Evolutionary conservation across 192 early-diverging fungal genomes (phyloP).

Genomic region (Chytriomyces confervae): DNA sequence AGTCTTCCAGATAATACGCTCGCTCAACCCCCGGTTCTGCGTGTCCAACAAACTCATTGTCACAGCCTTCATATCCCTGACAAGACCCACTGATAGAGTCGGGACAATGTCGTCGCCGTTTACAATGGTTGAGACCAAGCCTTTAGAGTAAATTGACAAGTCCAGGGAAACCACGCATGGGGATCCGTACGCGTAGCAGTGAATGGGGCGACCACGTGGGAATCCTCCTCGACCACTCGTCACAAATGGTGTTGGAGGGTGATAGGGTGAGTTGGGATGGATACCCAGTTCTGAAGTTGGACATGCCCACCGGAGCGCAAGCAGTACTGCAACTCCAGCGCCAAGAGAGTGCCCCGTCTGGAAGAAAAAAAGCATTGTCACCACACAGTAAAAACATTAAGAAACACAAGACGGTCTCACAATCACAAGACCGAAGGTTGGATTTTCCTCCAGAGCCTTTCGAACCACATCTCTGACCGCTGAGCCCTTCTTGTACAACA

Average conservation of each 20-base stretch:
- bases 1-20: conserved; percentile 51
- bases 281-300: conserved; percentile 24
- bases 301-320: conserved; percentile 59
- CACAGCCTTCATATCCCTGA: conserved; percentile 81
- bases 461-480: conserved; percentile 74
- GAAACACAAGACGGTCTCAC: conserved; percentile 1
- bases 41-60: conserved; percentile 50
- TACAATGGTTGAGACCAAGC: conserved; percentile 78
- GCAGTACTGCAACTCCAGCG: conserved; percentile 80
- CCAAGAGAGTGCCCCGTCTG: conserved; percentile 87
- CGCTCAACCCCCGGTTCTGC: conserved; percentile 49
- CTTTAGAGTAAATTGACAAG: conserved; percentile 66
- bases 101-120: conserved; percentile 84
- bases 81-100: conserved; percentile 75
- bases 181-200: conserved; percentile 84
- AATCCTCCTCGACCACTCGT: conserved; percentile 39
- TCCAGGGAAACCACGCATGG: conserved; percentile 77
- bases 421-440: conserved; percentile 71
- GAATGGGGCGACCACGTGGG: conserved; percentile 79
- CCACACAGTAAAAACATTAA: conserved; percentile 13
- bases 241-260: conserved; percentile 36
- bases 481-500: conserved; percentile 70
- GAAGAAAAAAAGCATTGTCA: neutral
- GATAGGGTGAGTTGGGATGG: conserved; percentile 12
- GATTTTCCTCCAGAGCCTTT: conserved; percentile 74